Conservation (phyloP, 73 alveolate species). For the Paramecium primaurelia region DNA sequence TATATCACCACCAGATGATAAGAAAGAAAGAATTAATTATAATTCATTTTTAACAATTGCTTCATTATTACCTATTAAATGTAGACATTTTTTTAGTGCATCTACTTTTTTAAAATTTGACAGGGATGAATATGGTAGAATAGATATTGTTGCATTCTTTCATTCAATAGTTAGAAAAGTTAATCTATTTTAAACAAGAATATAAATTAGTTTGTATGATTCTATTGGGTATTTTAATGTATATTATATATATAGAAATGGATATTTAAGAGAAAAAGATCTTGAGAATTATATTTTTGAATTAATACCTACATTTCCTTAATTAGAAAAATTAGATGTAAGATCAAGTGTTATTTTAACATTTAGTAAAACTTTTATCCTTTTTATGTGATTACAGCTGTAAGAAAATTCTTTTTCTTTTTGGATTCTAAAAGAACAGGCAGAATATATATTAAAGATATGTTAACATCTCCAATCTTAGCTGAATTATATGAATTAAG, state of each 20-base stretch:
- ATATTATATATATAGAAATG: conserved; percentile 54
- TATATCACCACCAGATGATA: conserved; percentile 91
- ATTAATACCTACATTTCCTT: conserved; percentile 95
- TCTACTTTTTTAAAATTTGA: conserved; percentile 93
- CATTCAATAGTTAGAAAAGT: conserved; percentile 96
- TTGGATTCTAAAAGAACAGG: conserved; percentile 94
- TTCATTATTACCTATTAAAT: conserved; percentile 75
- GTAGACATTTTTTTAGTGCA: conserved; percentile 85
- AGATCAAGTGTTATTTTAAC: neutral
- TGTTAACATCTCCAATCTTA: conserved; percentile 90
- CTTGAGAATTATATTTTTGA: conserved; percentile 96
- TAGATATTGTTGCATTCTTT: conserved; percentile 97
- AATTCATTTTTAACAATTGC: conserved; percentile 76
- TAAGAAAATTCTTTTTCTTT: conserved; percentile 97
- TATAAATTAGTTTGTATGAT: conserved; percentile 83
- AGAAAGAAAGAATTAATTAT: conserved; percentile 92
- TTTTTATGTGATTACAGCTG: conserved; percentile 97
- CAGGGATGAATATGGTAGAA: conserved; percentile 95
- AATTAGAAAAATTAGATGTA: conserved; percentile 68
- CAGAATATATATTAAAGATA: conserved; percentile 91
- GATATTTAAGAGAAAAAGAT: conserved; percentile 92
- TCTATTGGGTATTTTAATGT: conserved; percentile 64
- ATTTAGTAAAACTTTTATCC: conserved; percentile 90
- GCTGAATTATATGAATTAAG: conserved; percentile 93
- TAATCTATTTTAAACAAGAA: conserved; percentile 86